phyloP scores from a whole-genome alignment of 2,329 filamentous ascomycete genomes.

The Penicillium vulpinum region DNA sequence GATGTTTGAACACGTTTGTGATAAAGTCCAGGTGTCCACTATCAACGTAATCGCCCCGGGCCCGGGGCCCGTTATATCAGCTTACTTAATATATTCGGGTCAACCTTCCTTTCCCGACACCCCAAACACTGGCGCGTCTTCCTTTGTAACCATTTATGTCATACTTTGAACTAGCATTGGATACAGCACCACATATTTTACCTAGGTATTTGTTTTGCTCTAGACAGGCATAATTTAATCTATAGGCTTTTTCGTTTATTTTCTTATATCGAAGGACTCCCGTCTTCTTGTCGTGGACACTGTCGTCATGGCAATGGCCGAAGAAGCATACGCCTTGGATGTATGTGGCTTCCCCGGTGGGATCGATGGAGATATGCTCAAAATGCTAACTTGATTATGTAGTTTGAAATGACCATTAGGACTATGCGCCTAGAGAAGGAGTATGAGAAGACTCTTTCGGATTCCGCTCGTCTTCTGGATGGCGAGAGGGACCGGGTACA shows the following conservation, averaged over 20 bases:
- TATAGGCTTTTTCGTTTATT: not conserved
- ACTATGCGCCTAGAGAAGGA: slow-evolving; percentile 64
- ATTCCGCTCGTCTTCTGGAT: slow-evolving; percentile 67
- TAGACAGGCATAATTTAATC: not conserved
- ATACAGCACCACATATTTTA: not conserved
- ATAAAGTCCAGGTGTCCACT: slow-evolving; percentile 13
- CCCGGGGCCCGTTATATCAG: not conserved
- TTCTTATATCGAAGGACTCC: not conserved
- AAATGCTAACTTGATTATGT: slow-evolving; percentile 7
- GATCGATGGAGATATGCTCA: not conserved
- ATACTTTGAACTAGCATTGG: not conserved
- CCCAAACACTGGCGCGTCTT: slow-evolving; percentile 12
- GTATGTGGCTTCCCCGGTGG: slow-evolving; percentile 22
- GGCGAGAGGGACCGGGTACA: slow-evolving; percentile 73
- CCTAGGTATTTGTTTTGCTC: not conserved
- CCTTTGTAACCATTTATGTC: not conserved
- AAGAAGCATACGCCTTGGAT: slow-evolving; percentile 23
- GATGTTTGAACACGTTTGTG: slow-evolving; percentile 5
- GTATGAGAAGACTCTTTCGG: slow-evolving; percentile 65
- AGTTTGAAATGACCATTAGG: slow-evolving; percentile 51
- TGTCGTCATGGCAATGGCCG: slow-evolving; percentile 12
- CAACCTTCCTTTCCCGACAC: no score
- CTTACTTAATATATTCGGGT: slow-evolving; percentile 7
- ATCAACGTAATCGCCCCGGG: slow-evolving; percentile 6
- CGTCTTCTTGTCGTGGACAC: not conserved